Percentiles rank a stretch among this genome's conserved stretches.
These are phyloP conservation scores for Blastocrithidia nonstop DNA, from an alignment of 208 protist genomes.

Conservation along the genomic window DNA sequence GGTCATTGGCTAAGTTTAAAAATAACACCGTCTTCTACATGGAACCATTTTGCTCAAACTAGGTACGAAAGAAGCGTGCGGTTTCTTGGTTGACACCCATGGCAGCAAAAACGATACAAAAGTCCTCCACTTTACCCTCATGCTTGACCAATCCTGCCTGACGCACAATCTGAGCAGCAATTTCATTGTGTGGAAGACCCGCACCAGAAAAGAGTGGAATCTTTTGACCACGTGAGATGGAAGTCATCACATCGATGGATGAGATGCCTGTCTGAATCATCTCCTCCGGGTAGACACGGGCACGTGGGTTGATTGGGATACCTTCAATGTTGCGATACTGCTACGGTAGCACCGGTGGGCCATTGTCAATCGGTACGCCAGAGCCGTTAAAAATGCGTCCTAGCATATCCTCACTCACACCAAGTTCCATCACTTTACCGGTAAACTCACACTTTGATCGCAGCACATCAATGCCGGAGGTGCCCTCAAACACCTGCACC, in stretches of 20 bases:
- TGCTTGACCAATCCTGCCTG: constrained; percentile 98
- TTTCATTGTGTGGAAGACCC: constrained; percentile 99
- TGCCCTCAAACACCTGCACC: constrained; percentile 99
- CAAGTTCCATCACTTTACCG: constrained; percentile 97
- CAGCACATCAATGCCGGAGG: constrained; percentile 97
- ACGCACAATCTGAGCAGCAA: constrained; percentile 99
- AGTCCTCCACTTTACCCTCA: constrained; percentile 89
- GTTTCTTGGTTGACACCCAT: constrained; percentile 99
- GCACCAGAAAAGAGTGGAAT: constrained; percentile 99
- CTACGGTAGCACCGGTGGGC: constrained; percentile 95
- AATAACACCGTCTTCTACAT: constrained; percentile 97
- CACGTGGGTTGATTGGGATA: constrained; percentile 99
- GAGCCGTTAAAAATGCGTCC: constrained; percentile 99
- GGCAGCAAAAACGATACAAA: constrained; percentile 99
- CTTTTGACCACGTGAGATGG: constrained; percentile 99
- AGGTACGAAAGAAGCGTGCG: constrained; percentile 98
- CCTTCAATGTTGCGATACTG: constrained; percentile 99
- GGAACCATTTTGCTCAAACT: constrained; percentile 99
- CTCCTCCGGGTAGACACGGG: constrained; percentile 98
- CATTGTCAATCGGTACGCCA: constrained; percentile 98
- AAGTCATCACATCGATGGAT: constrained; percentile 99
- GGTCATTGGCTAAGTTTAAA: constrained; percentile 98
- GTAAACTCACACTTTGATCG: constrained; percentile 96
- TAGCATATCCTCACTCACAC: constrained; percentile 99
- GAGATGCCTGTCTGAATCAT: constrained; percentile 99